Evolutionary conservation across 768 basidiomycete genomes (phyloP).

Genomic region (Scleroderma bovista): DNA sequence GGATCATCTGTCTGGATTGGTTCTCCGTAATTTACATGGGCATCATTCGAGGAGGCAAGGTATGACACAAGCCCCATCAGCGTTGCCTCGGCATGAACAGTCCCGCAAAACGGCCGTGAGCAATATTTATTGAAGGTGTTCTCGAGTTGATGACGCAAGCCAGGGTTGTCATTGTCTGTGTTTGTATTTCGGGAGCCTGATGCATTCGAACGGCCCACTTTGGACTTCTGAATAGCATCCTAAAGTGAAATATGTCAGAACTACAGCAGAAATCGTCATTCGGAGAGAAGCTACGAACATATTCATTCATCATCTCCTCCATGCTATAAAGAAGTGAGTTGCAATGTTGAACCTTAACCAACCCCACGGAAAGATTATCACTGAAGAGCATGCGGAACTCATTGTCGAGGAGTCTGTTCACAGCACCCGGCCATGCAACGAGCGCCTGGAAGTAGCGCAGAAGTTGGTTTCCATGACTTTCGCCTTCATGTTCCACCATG

Average conservation of each 20-base stretch:
- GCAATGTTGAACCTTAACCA: neutral
- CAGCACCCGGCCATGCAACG: neutral
- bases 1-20: neutral
- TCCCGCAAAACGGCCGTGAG: neutral
- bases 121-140: neutral
- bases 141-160: neutral
- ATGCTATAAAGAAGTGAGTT: neutral
- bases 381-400: neutral
- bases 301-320: neutral
- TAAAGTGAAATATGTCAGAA: neutral
- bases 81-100: neutral
- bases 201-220: neutral
- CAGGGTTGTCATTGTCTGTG: neutral
- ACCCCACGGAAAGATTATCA: neutral
- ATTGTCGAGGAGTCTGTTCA: neutral
- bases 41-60: neutral
- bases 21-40: neutral
- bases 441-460: neutral
- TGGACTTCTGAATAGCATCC: neutral
- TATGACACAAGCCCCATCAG: neutral
- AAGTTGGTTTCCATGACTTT: neutral
- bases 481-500: too few species aligned
- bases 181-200: neutral
- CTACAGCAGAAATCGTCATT: neutral
- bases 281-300: neutral